Conservation (phyloP, 2,329 filamentous ascomycete genomes). For the Colletotrichum nymphaeae region DNA sequence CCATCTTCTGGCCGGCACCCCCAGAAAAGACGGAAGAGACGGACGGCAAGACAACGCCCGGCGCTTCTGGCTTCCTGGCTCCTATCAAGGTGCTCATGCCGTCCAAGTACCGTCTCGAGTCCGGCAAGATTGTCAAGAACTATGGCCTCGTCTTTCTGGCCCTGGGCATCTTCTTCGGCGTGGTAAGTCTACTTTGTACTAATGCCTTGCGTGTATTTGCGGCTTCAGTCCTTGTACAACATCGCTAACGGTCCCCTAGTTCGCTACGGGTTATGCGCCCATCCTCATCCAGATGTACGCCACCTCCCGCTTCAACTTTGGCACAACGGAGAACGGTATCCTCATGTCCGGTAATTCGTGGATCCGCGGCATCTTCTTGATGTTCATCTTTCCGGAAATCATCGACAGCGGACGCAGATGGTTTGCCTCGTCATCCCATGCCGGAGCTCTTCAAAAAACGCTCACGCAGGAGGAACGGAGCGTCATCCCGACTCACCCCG, state of each 20-base stretch:
- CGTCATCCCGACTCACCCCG: constrained; percentile 50
- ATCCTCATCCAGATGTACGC: constrained; percentile 71
- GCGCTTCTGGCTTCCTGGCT: constrained; percentile 67
- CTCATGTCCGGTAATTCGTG: constrained; percentile 67
- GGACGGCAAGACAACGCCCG: constrained; percentile 35
- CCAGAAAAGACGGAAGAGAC: constrained; percentile 41
- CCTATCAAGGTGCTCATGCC: constrained; percentile 72
- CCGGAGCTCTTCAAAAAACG: constrained; percentile 22
- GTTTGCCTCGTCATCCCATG: constrained; percentile 39
- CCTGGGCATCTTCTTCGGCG: constrained; percentile 73
- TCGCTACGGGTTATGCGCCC: constrained; percentile 74
- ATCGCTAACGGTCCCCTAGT: not conserved
- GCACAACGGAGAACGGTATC: constrained; percentile 66
- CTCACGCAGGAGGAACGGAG: constrained; percentile 22
- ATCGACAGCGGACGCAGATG: constrained; percentile 59
- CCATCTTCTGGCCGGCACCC: constrained; percentile 43
- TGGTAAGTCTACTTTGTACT: constrained; percentile 53
- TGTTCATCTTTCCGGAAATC: constrained; percentile 64
- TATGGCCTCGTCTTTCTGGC: constrained; percentile 74
- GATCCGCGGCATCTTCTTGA: constrained; percentile 65
- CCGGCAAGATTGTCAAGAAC: constrained; percentile 64
- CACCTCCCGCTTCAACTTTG: constrained; percentile 65
- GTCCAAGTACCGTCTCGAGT: constrained; percentile 61
- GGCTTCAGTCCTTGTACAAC: not conserved
- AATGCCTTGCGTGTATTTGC: too few relatives aligned